Conservation (phyloP, 2,329 filamentous ascomycete genomes). For the Iodosphaeria phyllophila region DNA sequence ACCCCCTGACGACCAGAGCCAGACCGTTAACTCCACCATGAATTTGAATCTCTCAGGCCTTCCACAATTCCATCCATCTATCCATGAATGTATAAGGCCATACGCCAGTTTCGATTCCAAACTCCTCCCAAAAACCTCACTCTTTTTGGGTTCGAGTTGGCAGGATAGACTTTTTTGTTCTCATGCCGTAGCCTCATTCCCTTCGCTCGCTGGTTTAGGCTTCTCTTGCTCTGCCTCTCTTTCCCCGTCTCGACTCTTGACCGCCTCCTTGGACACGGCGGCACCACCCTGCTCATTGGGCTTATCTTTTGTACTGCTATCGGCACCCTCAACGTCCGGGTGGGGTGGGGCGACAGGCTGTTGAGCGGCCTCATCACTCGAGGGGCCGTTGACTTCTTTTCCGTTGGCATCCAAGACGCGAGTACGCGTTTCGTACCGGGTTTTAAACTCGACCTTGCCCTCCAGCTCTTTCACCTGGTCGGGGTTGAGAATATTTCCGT, state of each 20-base stretch:
- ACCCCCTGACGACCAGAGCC: no score
- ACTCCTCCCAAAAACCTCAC: no score
- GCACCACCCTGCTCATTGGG: slow-evolving; percentile 9
- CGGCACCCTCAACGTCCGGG: slow-evolving; percentile 40
- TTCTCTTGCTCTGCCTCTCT: slow-evolving; percentile 33
- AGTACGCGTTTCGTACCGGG: slow-evolving; percentile 87
- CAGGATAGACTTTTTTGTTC: no score
- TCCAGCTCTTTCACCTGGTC: slow-evolving; percentile 70
- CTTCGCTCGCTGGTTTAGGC: slow-evolving; percentile 45
- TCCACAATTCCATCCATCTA: no score
- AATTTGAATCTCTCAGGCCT: no score
- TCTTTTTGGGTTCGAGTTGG: no score
- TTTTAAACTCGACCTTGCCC: slow-evolving; percentile 91
- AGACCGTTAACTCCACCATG: no score
- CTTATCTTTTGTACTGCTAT: slow-evolving; percentile 35
- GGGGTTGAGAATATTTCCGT: slow-evolving; percentile 72
- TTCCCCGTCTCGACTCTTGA: slow-evolving; percentile 38
- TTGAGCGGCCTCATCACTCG: slow-evolving; percentile 19
- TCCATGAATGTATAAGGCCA: no score
- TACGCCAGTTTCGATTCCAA: no score
- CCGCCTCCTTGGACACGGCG: slow-evolving; percentile 13
- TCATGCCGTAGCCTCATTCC: slow-evolving; percentile 36
- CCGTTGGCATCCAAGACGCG: slow-evolving; percentile 64
- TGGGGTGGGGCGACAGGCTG: slow-evolving; percentile 35
- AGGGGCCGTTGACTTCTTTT: slow-evolving; percentile 45